Conservation (phyloP, 2,329 filamentous ascomycete species). For the Fusarium albosuccineum region DNA sequence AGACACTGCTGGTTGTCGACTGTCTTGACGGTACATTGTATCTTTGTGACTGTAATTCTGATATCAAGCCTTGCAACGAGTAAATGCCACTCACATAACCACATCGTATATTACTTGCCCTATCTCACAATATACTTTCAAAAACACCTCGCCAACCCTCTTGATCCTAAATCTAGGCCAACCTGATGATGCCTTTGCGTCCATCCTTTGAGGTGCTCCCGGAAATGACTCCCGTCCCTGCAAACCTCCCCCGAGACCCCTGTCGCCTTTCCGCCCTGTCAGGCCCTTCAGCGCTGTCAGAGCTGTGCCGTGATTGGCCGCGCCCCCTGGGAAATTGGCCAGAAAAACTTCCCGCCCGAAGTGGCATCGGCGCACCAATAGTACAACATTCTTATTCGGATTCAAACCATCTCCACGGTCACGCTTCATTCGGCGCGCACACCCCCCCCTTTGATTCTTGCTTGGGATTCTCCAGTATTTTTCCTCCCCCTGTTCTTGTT, state of each 20-base stretch:
- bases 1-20: background rate
- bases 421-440: slow-evolving; percentile 15
- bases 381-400: slow-evolving; percentile 47
- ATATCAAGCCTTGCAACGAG: too few species aligned
- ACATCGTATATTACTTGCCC: too few species aligned
- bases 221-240: too few species aligned
- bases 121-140: too few species aligned
- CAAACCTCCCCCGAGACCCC: too few species aligned
- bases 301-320: slow-evolving; percentile 34
- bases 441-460: slow-evolving; percentile 13
- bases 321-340: slow-evolving; percentile 36
- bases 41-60: too few species aligned
- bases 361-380: slow-evolving; percentile 36
- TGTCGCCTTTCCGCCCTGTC: slow-evolving; percentile 9
- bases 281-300: background rate
- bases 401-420: slow-evolving; percentile 28
- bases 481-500: slow-evolving; percentile 3
- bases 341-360: slow-evolving; percentile 23
- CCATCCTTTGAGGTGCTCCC: too few species aligned
- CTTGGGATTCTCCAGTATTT: slow-evolving; percentile 7
- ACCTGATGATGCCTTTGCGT: too few species aligned
- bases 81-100: too few species aligned
- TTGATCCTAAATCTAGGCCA: too few species aligned
- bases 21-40: background rate
- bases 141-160: too few species aligned